Percentiles rank a stretch among this genome's conserved stretches.
phyloP scores from a whole-genome alignment of 352 stramenopile species.

The Phytopythium ostracodes region DNA sequence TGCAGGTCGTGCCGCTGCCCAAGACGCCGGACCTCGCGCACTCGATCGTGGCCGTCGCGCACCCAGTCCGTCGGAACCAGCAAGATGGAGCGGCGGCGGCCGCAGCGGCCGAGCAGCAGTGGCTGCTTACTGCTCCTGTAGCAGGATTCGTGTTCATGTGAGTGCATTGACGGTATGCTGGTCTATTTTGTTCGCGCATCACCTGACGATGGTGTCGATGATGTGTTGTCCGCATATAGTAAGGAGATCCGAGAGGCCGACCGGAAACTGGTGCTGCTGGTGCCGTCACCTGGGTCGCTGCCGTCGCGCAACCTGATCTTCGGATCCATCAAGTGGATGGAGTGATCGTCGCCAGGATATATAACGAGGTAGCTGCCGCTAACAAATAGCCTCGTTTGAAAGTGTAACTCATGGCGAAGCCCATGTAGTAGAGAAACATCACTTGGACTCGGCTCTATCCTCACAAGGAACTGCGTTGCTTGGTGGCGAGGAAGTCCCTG shows the following conservation, averaged over 20 bases:
- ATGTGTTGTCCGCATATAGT: conserved; percentile 16
- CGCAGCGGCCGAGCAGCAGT: conserved; percentile 46
- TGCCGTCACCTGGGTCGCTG: conserved; percentile 74
- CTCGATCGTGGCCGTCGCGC: conserved; percentile 67
- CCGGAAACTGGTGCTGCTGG: conserved; percentile 78
- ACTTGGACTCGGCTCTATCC: neutral
- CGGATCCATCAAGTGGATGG: conserved; percentile 85
- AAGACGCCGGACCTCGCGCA: conserved; percentile 71
- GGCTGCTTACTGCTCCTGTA: conserved; percentile 52
- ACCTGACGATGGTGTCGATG: neutral
- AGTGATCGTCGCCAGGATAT: conserved; percentile 23
- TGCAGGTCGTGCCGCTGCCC: conserved; percentile 67
- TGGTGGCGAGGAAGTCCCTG: neutral
- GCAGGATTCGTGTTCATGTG: conserved; percentile 87
- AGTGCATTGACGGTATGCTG: conserved; percentile 14
- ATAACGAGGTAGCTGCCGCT: neutral
- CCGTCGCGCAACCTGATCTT: conserved; percentile 76
- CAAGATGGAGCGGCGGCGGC: conserved; percentile 30
- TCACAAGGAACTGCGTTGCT: no score
- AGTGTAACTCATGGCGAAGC: neutral
- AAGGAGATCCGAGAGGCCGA: conserved; percentile 76
- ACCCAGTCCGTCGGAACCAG: conserved; percentile 28
- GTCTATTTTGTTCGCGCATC: neutral
- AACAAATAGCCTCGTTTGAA: neutral
- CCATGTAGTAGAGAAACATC: neutral